Evolutionary conservation across 2,329 filamentous ascomycete species (phyloP), one percentile per base, ranked within the genome.

Genomic region (Neurospora sp.): DNA sequence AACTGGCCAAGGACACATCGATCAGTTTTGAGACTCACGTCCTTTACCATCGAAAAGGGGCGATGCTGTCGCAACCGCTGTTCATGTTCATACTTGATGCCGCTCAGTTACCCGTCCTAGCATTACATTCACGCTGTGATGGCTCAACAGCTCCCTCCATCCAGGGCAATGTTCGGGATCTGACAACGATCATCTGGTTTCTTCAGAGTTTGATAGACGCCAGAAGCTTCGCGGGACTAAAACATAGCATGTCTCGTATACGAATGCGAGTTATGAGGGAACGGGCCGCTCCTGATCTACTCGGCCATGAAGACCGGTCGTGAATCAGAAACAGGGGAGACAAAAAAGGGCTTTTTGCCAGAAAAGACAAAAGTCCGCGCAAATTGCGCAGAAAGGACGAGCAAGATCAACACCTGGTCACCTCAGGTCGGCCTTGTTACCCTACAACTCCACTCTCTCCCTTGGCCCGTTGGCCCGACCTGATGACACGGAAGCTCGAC

Each of bases 221-320:
- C 43, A 23, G 19, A 23, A 28, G 19, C 52, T 58, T 58, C 15
- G 52, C 52, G 13, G 7, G 7, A 9, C 28, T 17, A 8, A 8
- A 62, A 62, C 52, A 33, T 33, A n/a, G 9, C 52, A 8, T 33
- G 52, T 62, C 28, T 36, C 28, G 52, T 62, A 62, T 36, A 36
- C 1, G 15, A 28, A 62, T 62, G 52, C 15, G 33, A n/a, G 15
- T 17, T 62, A 62, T 62, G 68, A 68, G 70, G 74, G 74, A 70
- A 72, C 72, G 74, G 74, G 68, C 74, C 74, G 73, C 74, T 71
- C 74, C 74, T 70, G 52, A 62, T 36, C 52, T 72, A 67, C 28
- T 70, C 69, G 68, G 33, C 46, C 69, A 17, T 58, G 62, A 66
- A 39, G 38, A 33, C 38, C 28, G 62, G 66, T 66, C 66, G n/a